Base-by-base conservation (phyloP, 352 stramenopile genomes). In the Blastocystis sp. region DNA sequence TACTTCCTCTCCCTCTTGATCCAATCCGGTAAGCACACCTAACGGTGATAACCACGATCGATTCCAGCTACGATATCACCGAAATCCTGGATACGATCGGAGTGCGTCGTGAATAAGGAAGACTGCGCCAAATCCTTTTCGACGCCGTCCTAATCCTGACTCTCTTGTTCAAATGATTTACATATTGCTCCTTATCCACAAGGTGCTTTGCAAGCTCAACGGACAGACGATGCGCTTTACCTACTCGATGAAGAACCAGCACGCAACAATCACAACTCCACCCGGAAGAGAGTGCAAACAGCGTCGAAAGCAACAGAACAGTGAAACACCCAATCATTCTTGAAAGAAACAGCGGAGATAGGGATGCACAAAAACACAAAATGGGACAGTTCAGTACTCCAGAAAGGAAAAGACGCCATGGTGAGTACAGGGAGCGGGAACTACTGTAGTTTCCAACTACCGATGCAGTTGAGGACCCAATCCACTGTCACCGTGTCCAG, bases 391-490 rank as follows among this genome's bases (percentile, higher is more conserved):
- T 13, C 41, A 65, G 21, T 37, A 10, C 65, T 10, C 71, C 37
- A 16, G 13, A 35, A 65, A 24, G 60, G 60, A 33, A 65, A 26
- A 65, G 60, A 12, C 26, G 26, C 51, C 12, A 24, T 12, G 12
- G 0, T 0, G 24, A 24, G 51, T 61, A 61, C n/a, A n/a, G 45
- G 45, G 16, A 55, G 45, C 9, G 16, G 16, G 9, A 9, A 13
- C 74, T 85, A 85, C 33, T 70, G 50, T 24, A 85, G 29, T 69
- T 69, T 85, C 74, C 74, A 85, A 3, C 74, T 62, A 37, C 74
- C 74, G 66, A 85, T 85, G 60, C 74, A 85, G 24, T 85, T 85
- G 26, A 85, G 37, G 0, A 85, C 74, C 74, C 74, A 85, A 6
- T 85, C 74, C 16, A 85, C 74, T 3, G 74, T 85, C 19, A 85